Evolutionary conservation across 176 grass and related monocot genomes (phyloP), one percentile per base, ranked within the genome.

Genomic region (Aegilops bicornis): DNA sequence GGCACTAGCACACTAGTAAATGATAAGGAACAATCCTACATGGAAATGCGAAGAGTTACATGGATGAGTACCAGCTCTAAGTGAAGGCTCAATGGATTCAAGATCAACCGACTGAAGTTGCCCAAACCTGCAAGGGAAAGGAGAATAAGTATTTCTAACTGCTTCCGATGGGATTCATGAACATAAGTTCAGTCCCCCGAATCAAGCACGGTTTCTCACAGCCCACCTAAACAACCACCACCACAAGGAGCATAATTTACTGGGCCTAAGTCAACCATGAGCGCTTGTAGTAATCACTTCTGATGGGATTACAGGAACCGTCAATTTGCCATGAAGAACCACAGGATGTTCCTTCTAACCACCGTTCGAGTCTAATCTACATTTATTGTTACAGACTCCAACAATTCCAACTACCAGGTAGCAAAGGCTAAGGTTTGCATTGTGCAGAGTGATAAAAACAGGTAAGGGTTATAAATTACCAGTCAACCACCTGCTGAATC

Each of bases 21-120:
- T 73, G 40, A 37, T 63, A 79, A 85, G 15, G 7, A 69, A 37
- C 52, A 19, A 84, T 76, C 37, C 35, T 22, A 73, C 10, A 87
- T 78, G 33, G 73, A 56, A 75, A 90, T 68, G 40, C 39, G 20
- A 82, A 83, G 9, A 73, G 23, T 65, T 65, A 29, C 36, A 45
- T 75, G 81, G 68, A 89, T 76, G 15, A 74, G 35, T 89, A 98
- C 92, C 91, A 83, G 93, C 95, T 88, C 95, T 90, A 83, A 95
- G 83, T 45, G 95, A 95, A 83, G 95, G 95, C 23, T 93, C 95
- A 48, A 98, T 85, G 84, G 83, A 93, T 76, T 89, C 86, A 39
- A 98, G 87, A 86, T 98, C 83, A 12, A 95, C 88, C 16, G 81
- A 81, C 50, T 92, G 93, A 52, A 98, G 96, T 87, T 98, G 83